These are phyloP conservation scores for Thymus mandschuricus DNA, from an alignment of 257 asterid genomes.

Conservation along the genomic window DNA sequence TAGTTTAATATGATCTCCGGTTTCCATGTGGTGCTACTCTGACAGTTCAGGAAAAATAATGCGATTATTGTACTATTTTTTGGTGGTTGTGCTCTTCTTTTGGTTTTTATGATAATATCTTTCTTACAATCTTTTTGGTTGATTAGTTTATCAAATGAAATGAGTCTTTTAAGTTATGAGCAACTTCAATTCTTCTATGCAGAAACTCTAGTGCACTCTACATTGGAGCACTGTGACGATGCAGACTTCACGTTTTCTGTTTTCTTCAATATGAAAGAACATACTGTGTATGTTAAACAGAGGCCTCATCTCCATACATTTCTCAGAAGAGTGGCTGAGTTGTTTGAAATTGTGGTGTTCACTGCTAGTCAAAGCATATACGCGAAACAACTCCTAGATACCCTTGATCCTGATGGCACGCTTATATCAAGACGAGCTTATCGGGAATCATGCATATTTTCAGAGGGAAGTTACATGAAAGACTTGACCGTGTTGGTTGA, in stretches of 20 bases:
- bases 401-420: conserved; percentile 87
- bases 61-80: not conserved
- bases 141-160: conserved; percentile 8
- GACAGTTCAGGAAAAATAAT: conserved; percentile 7
- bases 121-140: not conserved
- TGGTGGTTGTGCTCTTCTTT: not conserved
- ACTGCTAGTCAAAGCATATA: conserved; percentile 99
- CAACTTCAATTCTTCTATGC: conserved; percentile 41
- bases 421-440: conserved; percentile 81
- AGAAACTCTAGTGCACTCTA: conserved; percentile 98
- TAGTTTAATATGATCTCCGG: not conserved
- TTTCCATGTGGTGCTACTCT: conserved; percentile 11
- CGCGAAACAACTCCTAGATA: conserved; percentile 80
- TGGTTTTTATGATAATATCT: not conserved
- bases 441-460: conserved; percentile 89
- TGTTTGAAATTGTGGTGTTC: conserved; percentile 87
- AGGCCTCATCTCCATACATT: conserved; percentile 85
- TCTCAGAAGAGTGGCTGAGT: conserved; percentile 78
- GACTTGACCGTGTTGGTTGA: conserved; percentile 94
- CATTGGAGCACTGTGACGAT: conserved; percentile 72
- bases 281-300: conserved; percentile 74
- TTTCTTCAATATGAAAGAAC: conserved; percentile 86
- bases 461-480: conserved; percentile 75
- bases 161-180: conserved; percentile 23
- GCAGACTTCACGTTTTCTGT: conserved; percentile 94